Evolutionary conservation across 768 basidiomycete genomes (phyloP).

Genomic region (Serendipita sp.): DNA sequence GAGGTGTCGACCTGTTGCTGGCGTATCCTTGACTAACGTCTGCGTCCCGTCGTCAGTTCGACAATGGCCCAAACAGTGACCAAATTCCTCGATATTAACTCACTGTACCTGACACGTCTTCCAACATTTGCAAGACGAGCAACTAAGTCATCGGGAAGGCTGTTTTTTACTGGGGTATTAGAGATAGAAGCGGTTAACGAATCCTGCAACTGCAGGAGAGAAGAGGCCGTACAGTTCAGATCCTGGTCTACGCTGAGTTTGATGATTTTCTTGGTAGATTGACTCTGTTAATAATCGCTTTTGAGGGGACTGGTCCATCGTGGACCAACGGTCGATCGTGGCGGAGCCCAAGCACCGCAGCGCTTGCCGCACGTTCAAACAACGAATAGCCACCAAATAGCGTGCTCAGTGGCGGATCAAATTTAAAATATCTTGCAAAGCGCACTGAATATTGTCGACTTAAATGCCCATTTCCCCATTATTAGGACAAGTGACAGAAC

Average conservation of each 20-base stretch:
- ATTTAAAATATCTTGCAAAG: too few species aligned
- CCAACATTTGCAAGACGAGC: conserved; percentile 40
- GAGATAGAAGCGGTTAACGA: too few species aligned
- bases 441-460: too few species aligned
- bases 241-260: background rate
- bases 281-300: background rate
- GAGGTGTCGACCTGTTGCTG: background rate
- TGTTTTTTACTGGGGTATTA: conserved; percentile 11
- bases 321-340: too few species aligned
- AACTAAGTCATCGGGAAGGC: conserved; percentile 33
- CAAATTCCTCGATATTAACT: conserved; percentile 11
- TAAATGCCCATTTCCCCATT: too few species aligned
- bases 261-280: background rate
- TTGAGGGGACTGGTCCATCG: background rate
- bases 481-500: too few species aligned
- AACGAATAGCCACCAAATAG: too few species aligned
- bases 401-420: too few species aligned
- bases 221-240: background rate
- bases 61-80: too few species aligned
- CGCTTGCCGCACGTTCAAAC: too few species aligned
- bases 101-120: conserved; percentile 46
- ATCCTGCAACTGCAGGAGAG: background rate
- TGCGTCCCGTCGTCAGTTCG: background rate
- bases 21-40: conserved; percentile 3
- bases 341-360: too few species aligned